Conservation (phyloP, 2,329 filamentous ascomycete species). For the Aspergillus glaucus region DNA sequence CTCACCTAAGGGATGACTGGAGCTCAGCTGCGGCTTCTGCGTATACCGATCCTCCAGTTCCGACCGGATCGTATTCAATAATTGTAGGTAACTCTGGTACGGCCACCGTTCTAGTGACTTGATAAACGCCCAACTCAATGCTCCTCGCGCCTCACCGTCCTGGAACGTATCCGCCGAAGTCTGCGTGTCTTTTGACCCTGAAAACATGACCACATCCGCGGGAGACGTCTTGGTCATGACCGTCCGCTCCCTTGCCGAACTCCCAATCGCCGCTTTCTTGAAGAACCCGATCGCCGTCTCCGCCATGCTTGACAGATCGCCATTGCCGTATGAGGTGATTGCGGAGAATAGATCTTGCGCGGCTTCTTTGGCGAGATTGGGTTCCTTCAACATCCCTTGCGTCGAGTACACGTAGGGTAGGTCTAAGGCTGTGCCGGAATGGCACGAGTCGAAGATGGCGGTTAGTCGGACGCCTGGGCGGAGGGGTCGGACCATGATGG, state of each 20-base stretch:
- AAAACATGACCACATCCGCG: slow-evolving; percentile 96
- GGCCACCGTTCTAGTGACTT: slow-evolving; percentile 80
- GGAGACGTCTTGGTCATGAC: slow-evolving; percentile 85
- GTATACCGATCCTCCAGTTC: slow-evolving; percentile 80
- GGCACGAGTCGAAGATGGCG: slow-evolving; percentile 63
- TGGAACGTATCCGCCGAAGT: slow-evolving; percentile 86
- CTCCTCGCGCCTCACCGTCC: slow-evolving; percentile 79
- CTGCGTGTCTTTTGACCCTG: slow-evolving; percentile 90
- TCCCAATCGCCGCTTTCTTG: slow-evolving; percentile 77
- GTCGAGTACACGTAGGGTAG: slow-evolving; percentile 64
- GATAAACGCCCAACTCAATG: slow-evolving; percentile 97
- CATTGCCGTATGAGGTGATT: slow-evolving; percentile 70
- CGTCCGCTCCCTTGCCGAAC: slow-evolving; percentile 71
- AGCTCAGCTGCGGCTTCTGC: slow-evolving; percentile 94
- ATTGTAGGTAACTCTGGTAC: slow-evolving; percentile 87
- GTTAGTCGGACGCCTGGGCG: slow-evolving; percentile 75
- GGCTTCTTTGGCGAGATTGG: slow-evolving; percentile 61
- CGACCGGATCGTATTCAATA: slow-evolving; percentile 89
- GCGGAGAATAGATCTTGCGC: slow-evolving; percentile 58
- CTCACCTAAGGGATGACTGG: slow-evolving; percentile 91
- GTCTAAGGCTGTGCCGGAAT: slow-evolving; percentile 61
- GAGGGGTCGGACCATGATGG: slow-evolving; percentile 70
- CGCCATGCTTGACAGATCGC: slow-evolving; percentile 76
- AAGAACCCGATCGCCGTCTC: slow-evolving; percentile 74
- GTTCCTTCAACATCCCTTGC: slow-evolving; percentile 61